A percentile compares a stretch with the other conserved stretches of the same genome.
phyloP scores from a whole-genome alignment of 2,329 filamentous ascomycete genomes.

The Aspergillus sp. region DNA sequence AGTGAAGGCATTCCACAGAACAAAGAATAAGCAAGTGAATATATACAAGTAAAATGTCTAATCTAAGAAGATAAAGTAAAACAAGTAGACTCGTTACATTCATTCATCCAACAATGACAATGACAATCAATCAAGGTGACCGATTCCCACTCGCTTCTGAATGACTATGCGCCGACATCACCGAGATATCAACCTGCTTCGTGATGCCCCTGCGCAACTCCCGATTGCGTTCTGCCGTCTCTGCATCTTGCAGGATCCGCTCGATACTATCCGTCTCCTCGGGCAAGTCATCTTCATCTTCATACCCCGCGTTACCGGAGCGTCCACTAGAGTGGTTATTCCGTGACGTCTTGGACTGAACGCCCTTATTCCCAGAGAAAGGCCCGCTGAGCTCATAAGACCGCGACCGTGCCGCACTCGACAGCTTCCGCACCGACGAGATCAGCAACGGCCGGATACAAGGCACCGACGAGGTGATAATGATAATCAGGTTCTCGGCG shows the following conservation, averaged over 20 bases:
- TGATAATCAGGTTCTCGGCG: conserved; percentile 29
- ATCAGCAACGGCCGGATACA: conserved; percentile 32
- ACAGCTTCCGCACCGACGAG: conserved; percentile 31
- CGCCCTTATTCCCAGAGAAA: conserved; percentile 18
- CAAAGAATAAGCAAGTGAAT: too few relatives aligned
- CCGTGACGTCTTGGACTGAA: conserved; percentile 12
- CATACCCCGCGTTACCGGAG: neutral
- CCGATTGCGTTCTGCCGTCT: neutral
- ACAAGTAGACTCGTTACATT: too few relatives aligned
- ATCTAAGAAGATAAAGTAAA: too few relatives aligned
- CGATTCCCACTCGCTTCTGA: neutral
- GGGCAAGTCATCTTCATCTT: neutral
- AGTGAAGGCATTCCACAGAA: too few relatives aligned
- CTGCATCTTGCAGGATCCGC: conserved; percentile 20
- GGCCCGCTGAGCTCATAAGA: conserved; percentile 30
- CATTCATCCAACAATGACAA: too few relatives aligned
- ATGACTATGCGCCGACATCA: conserved; percentile 10
- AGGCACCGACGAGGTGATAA: conserved; percentile 32
- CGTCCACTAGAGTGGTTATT: conserved; percentile 4
- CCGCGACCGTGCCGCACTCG: conserved; percentile 22
- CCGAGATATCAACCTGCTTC: conserved; percentile 30
- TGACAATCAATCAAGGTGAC: too few relatives aligned
- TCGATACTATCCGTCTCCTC: conserved; percentile 26
- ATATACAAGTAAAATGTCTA: too few relatives aligned
- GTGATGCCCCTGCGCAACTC: conserved; percentile 20